Evolutionary conservation across 2,329 filamentous ascomycete genomes (phyloP).

Genomic region (Pseudogymnoascus sp.): DNA sequence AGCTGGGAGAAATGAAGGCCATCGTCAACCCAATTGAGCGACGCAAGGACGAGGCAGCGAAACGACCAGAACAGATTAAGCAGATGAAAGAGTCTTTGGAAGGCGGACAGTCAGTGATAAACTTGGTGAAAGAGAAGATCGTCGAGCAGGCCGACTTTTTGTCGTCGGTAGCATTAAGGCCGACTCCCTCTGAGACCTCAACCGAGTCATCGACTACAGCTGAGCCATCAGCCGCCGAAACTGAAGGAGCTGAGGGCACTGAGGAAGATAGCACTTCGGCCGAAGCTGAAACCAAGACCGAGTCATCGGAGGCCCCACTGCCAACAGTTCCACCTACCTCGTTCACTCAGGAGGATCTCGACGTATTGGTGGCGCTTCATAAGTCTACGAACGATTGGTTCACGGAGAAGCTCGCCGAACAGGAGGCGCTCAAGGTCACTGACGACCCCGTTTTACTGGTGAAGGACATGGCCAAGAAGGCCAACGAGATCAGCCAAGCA

Average conservation of each 20-base stretch:
- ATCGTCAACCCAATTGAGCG: slow-evolving; percentile 70
- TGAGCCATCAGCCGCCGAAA: slow-evolving; percentile 36
- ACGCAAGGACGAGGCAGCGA: slow-evolving; percentile 62
- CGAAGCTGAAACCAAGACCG: slow-evolving; percentile 23
- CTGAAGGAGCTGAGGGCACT: slow-evolving; percentile 42
- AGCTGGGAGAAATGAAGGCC: slow-evolving; percentile 67
- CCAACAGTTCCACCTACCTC: slow-evolving; percentile 52
- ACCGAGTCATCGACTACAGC: slow-evolving; percentile 34
- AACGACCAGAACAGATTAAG: slow-evolving; percentile 63
- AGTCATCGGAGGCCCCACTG: slow-evolving; percentile 27
- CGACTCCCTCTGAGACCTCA: slow-evolving; percentile 41
- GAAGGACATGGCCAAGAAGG: slow-evolving; percentile 62
- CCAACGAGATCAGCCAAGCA: slow-evolving; percentile 62
- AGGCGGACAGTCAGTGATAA: slow-evolving; percentile 61
- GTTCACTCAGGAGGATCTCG: slow-evolving; percentile 67
- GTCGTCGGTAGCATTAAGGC: background rate
- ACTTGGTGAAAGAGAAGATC: slow-evolving; percentile 63
- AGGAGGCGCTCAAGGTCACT: slow-evolving; percentile 59
- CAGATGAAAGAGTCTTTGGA: slow-evolving; percentile 62
- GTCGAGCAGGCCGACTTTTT: slow-evolving; percentile 34
- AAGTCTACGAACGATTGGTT: slow-evolving; percentile 65
- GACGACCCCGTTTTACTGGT: slow-evolving; percentile 68
- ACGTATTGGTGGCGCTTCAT: slow-evolving; percentile 53
- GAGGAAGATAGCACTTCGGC: slow-evolving; percentile 60
- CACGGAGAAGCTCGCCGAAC: slow-evolving; percentile 58